These are phyloP conservation scores for Xylaria sp. DNA, from an alignment of 2,329 filamentous ascomycete species.

Conservation along the genomic window DNA sequence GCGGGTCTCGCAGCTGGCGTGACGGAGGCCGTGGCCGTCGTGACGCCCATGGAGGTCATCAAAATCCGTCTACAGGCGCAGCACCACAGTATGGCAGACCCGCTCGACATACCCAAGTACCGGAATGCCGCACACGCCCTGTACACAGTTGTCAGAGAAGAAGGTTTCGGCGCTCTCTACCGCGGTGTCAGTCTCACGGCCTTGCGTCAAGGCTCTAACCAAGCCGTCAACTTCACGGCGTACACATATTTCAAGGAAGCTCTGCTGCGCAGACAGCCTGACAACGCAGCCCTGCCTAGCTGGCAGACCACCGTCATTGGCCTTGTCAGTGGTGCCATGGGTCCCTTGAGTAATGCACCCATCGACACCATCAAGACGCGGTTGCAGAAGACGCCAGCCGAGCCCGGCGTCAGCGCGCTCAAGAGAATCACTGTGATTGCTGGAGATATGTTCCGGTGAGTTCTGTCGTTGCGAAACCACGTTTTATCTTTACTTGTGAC, in stretches of 20 bases:
- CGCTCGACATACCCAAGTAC: constrained; percentile 95
- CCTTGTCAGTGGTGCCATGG: constrained; percentile 92
- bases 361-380: constrained; percentile 99
- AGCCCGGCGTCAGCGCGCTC: constrained; percentile 82
- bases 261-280: constrained; percentile 75
- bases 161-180: constrained; percentile 88
- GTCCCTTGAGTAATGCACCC: constrained; percentile 93
- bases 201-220: constrained; percentile 93
- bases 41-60: constrained; percentile 98
- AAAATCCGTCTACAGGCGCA: constrained; percentile 99
- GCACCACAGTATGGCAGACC: constrained; percentile 97
- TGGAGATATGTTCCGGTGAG: constrained; percentile 82
- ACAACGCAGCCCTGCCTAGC: constrained; percentile 67
- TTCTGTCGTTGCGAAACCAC: constrained; percentile 31
- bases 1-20: constrained; percentile 91
- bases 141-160: constrained; percentile 92
- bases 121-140: constrained; percentile 86
- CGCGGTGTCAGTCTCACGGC: constrained; percentile 94
- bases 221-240: constrained; percentile 98
- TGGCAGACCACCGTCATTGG: constrained; percentile 94
- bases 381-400: constrained; percentile 87
- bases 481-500: neutral
- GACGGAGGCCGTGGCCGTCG: constrained; percentile 94
- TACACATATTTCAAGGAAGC: constrained; percentile 92
- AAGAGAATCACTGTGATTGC: constrained; percentile 82